Evolutionary conservation across 176 grass and related monocot species (phyloP).

Genomic region (Oryza nivara): DNA sequence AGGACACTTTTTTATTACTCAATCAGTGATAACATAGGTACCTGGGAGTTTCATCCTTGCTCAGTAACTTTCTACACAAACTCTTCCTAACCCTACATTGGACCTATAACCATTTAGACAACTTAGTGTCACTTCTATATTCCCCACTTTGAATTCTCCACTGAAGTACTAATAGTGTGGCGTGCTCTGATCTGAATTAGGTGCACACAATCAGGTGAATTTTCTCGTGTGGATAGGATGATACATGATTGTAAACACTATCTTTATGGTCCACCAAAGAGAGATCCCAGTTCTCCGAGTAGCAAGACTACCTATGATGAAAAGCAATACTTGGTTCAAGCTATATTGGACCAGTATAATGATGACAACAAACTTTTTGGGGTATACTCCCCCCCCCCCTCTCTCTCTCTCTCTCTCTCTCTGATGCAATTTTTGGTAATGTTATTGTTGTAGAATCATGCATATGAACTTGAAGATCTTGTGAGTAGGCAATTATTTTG

Average conservation of each 20-base stretch:
- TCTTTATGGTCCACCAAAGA: not conserved
- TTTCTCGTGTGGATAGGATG: not conserved
- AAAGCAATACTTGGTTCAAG: constrained; percentile 7
- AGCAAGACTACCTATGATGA: not conserved
- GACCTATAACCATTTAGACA: too few relatives aligned
- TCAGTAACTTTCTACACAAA: too few relatives aligned
- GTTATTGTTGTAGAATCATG: too few relatives aligned
- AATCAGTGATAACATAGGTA: too few relatives aligned
- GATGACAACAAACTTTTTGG: not conserved
- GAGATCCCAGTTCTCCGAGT: not conserved
- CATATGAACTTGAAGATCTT: constrained; percentile 18
- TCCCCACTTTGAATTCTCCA: not conserved
- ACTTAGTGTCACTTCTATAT: not conserved
- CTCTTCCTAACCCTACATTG: too few relatives aligned
- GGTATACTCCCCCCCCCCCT: not conserved
- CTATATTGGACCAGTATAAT: constrained; percentile 13
- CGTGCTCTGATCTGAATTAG: not conserved
- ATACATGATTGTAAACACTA: constrained; percentile 7
- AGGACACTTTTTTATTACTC: too few relatives aligned
- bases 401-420: too few relatives aligned
- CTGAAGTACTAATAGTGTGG: not conserved
- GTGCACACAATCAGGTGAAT: not conserved
- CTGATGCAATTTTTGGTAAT: too few relatives aligned
- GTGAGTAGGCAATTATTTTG: not conserved
- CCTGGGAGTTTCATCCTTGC: too few relatives aligned